A percentile compares a stretch with the other conserved stretches of the same genome.
phyloP scores from a whole-genome alignment of 441 rosid species.

The Corymbia calophylla region DNA sequence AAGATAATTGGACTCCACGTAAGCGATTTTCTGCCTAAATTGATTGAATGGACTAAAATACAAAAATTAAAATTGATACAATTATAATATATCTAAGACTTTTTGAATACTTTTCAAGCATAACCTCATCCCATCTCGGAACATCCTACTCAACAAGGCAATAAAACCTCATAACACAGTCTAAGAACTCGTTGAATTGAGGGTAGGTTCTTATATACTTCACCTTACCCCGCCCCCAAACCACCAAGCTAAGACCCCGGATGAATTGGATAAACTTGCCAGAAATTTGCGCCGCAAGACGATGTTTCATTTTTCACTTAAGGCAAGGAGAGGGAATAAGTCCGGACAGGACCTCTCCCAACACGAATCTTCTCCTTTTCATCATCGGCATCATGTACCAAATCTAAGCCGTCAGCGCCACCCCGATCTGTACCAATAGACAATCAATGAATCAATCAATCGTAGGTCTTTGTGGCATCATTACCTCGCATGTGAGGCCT shows the following conservation, averaged over 20 bases:
- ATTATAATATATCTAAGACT: no score
- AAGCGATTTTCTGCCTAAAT: rapidly evolving
- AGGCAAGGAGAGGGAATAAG: not conserved
- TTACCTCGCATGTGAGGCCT: not conserved
- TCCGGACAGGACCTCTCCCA: not conserved
- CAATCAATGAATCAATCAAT: not conserved
- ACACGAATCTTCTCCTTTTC: not conserved
- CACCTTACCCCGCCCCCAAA: not conserved
- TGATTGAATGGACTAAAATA: not conserved
- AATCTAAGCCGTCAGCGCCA: not conserved
- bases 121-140: not conserved
- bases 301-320: not conserved
- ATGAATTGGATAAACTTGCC: not conserved
- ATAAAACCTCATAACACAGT: rapidly evolving
- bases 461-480: not conserved
- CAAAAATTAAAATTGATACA: no score
- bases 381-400: not conserved
- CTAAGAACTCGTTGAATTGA: not conserved
- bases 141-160: not conserved
- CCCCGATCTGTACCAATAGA: not conserved
- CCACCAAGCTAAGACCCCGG: not conserved
- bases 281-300: not conserved
- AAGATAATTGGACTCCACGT: rapidly evolving
- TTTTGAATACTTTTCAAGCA: not conserved
- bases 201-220: not conserved